phyloP scores from a whole-genome alignment of 495 filamentous ascomycete genomes.

The Cercophora sp. region DNA sequence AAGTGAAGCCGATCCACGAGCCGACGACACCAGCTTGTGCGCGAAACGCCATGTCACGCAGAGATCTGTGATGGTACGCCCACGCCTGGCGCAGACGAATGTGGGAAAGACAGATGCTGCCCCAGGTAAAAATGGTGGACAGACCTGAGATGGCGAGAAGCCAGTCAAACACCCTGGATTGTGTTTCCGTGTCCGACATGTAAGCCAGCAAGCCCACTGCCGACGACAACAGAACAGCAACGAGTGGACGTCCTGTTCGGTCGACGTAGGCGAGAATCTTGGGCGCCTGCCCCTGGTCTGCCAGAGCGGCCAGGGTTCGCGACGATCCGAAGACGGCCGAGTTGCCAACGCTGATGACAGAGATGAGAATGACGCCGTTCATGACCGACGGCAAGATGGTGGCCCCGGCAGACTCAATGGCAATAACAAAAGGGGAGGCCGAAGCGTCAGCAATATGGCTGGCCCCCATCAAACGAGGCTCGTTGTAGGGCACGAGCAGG shows the following conservation, averaged over 20 bases:
- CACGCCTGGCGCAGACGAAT: slow-evolving; percentile 87
- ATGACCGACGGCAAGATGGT: slow-evolving; percentile 72
- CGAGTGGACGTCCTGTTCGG: slow-evolving; percentile 73
- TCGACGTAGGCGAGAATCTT: slow-evolving; percentile 76
- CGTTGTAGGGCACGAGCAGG: slow-evolving; percentile 67
- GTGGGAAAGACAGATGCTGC: slow-evolving; percentile 79
- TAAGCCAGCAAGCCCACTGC: slow-evolving; percentile 73
- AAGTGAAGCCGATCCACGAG: slow-evolving; percentile 76
- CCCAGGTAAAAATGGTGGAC: slow-evolving; percentile 91
- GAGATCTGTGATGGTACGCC: slow-evolving; percentile 63
- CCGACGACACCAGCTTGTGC: slow-evolving; percentile 79
- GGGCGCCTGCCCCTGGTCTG: slow-evolving; percentile 81
- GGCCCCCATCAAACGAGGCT: slow-evolving; percentile 54
- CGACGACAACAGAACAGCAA: slow-evolving; percentile 66
- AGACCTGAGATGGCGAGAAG: slow-evolving; percentile 87
- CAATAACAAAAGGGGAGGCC: slow-evolving; percentile 86
- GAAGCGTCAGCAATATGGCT: slow-evolving; percentile 57
- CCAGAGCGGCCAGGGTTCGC: slow-evolving; percentile 79
- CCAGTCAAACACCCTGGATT: slow-evolving; percentile 72
- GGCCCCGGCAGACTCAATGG: slow-evolving; percentile 76
- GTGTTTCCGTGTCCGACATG: slow-evolving; percentile 60
- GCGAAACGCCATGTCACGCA: slow-evolving; percentile 77
- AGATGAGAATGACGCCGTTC: slow-evolving; percentile 89
- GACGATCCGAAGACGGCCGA: slow-evolving; percentile 86
- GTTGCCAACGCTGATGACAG: slow-evolving; percentile 84